These are phyloP conservation scores for Coix lacrymajobi DNA, from an alignment of 176 grass and related monocot genomes.

Conservation along the genomic window DNA sequence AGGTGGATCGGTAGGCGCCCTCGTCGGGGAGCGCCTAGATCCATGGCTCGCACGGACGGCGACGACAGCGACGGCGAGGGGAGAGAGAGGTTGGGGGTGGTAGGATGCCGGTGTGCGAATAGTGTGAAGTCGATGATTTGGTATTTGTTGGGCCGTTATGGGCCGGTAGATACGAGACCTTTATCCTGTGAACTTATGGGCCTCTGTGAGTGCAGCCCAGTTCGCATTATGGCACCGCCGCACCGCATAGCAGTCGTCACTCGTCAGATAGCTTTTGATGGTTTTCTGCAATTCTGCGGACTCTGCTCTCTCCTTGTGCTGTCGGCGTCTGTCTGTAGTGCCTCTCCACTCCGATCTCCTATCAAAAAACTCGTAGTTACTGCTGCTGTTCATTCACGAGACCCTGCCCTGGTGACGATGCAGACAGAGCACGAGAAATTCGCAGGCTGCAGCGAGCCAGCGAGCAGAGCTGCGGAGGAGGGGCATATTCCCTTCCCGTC, in stretches of 20 bases:
- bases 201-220: not conserved
- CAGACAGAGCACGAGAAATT: not conserved
- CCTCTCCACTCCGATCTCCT: not conserved
- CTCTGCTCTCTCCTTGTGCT: not conserved
- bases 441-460: not conserved
- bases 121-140: not conserved
- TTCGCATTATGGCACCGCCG: not conserved
- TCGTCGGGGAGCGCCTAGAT: constrained; percentile 34
- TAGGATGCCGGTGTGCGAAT: not conserved
- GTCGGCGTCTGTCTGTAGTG: not conserved
- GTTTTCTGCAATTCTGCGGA: not conserved
- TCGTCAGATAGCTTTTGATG: not conserved
- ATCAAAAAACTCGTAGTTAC: too few species aligned
- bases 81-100: too few species aligned
- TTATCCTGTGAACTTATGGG: not conserved
- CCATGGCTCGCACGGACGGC: constrained; percentile 35
- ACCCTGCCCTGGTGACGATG: not conserved
- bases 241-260: too few species aligned
- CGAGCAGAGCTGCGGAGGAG: too few species aligned
- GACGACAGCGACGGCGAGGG: not conserved
- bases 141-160: not conserved
- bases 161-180: not conserved
- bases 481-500: too few species aligned
- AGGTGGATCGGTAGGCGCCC: constrained; percentile 25
- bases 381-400: not conserved